Conservation (phyloP, 345 rosid species). For the Arabis alpina region DNA sequence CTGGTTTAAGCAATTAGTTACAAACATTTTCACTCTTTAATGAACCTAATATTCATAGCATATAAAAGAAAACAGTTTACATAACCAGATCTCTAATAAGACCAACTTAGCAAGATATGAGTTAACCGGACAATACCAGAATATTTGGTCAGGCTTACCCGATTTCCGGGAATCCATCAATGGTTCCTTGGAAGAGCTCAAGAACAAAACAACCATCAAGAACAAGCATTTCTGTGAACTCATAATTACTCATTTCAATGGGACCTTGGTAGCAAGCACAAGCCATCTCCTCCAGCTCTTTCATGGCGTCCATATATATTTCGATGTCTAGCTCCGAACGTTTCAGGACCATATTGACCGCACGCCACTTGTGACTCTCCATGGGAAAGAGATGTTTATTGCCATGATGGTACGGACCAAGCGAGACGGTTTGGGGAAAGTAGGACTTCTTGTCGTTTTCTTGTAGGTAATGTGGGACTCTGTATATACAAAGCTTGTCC, state of each 20-base stretch:
- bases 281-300: slow-evolving; percentile 65
- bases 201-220: slow-evolving; percentile 81
- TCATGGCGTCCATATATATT: slow-evolving; percentile 58
- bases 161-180: slow-evolving; percentile 59
- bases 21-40: neutral
- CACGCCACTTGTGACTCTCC: slow-evolving; percentile 83
- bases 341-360: slow-evolving; percentile 58
- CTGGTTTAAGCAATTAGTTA: neutral
- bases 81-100: neutral
- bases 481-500: slow-evolving; percentile 47
- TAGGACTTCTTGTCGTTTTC: slow-evolving; percentile 69
- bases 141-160: slow-evolving; percentile 33
- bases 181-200: slow-evolving; percentile 71
- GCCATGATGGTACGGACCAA: slow-evolving; percentile 83
- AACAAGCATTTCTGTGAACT: slow-evolving; percentile 81
- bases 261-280: slow-evolving; percentile 69
- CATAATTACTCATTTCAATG: slow-evolving; percentile 53
- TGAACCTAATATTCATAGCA: neutral
- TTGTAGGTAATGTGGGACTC: slow-evolving; percentile 32
- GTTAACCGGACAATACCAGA: neutral
- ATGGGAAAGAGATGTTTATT: slow-evolving; percentile 58
- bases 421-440: slow-evolving; percentile 68
- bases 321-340: slow-evolving; percentile 56
- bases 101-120: neutral
- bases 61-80: neutral